These are phyloP conservation scores for Torrubiella hemipterigena DNA, from an alignment of 2,329 filamentous ascomycete species.

Conservation along the genomic window DNA sequence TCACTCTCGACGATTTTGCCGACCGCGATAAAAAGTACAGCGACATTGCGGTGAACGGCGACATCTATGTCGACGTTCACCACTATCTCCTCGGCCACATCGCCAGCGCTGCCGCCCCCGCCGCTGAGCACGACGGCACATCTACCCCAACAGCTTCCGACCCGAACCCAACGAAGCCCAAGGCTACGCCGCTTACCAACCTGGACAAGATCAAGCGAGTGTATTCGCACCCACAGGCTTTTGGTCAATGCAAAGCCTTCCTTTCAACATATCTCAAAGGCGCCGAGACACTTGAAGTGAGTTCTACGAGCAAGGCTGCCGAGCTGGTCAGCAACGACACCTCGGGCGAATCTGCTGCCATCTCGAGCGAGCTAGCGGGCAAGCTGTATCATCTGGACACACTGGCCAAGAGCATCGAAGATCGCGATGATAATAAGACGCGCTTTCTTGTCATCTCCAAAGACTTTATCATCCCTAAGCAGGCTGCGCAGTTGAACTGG, in stretches of 20 bases:
- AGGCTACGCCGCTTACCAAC: conserved; percentile 32
- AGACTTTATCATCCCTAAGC: conserved; percentile 14
- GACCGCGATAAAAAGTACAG: conserved; percentile 54
- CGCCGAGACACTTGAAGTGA: conserved; percentile 71
- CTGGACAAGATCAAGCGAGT: conserved; percentile 58
- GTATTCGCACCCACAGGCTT: conserved; percentile 92
- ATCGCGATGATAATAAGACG: conserved; percentile 65
- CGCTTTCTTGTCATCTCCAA: conserved; percentile 58
- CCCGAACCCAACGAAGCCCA: conserved; percentile 31
- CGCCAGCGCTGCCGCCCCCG: conserved; percentile 14
- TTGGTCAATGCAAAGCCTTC: conserved; percentile 78
- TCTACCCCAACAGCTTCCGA: conserved; percentile 36
- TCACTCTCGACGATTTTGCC: conserved; percentile 80
- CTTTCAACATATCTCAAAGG: conserved; percentile 57
- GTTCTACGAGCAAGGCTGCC: conserved; percentile 75
- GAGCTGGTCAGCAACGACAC: conserved; percentile 55
- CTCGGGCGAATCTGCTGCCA: conserved; percentile 56
- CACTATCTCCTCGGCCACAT: conserved; percentile 66
- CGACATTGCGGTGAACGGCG: conserved; percentile 65
- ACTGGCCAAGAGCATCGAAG: conserved; percentile 59
- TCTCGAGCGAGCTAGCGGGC: conserved; percentile 66
- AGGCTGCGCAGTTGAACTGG: conserved; percentile 14
- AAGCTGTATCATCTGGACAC: conserved; percentile 55
- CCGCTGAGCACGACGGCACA: conserved; percentile 25
- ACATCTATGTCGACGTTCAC: conserved; percentile 77